A percentile compares a stretch with the other conserved stretches of the same genome.
Conservation (phyloP, 805 yeast species). For the Monosporozyma siamensis region DNA sequence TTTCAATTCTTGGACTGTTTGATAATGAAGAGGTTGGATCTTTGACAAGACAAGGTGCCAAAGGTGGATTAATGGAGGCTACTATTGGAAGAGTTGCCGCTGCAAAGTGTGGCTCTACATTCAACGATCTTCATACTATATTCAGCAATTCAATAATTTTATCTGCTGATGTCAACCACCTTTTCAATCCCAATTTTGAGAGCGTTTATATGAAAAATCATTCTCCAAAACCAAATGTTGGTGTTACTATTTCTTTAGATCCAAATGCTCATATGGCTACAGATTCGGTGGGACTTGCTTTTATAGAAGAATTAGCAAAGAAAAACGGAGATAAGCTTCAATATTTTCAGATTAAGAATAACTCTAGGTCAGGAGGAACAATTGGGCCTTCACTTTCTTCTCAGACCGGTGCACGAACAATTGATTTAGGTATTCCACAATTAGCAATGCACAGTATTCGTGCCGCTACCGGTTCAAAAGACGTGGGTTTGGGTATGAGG, state of each 20-base stretch:
- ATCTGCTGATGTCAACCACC: conserved; percentile 79
- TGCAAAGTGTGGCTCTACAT: conserved; percentile 11
- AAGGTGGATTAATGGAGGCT: conserved; percentile 63
- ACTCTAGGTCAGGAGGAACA: conserved; percentile 79
- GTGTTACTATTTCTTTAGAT: conserved; percentile 61
- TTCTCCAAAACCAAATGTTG: conserved; percentile 71
- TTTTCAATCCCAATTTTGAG: conserved; percentile 69
- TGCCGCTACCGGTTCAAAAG: conserved; percentile 71
- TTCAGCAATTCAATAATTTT: conserved; percentile 71
- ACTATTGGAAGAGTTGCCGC: conserved; percentile 48
- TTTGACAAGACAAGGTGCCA: conserved; percentile 70
- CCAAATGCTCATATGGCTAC: conserved; percentile 81
- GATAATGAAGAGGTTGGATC: conserved; percentile 85
- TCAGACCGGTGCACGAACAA: conserved; percentile 63
- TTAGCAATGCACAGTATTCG: conserved; percentile 81
- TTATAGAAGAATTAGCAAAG: conserved; percentile 61
- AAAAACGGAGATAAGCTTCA: conserved; percentile 58
- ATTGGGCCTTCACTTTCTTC: conserved; percentile 66
- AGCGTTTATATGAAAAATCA: conserved; percentile 66
- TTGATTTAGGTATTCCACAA: conserved; percentile 78
- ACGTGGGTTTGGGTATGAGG: conserved; percentile 63
- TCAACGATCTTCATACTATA: conserved; percentile 30
- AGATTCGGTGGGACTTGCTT: conserved; percentile 61
- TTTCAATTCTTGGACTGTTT: conserved; percentile 54
- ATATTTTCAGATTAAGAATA: conserved; percentile 80